Evolutionary conservation across 805 yeast genomes (phyloP).

Genomic region (Starmerella potacharoeniae): DNA sequence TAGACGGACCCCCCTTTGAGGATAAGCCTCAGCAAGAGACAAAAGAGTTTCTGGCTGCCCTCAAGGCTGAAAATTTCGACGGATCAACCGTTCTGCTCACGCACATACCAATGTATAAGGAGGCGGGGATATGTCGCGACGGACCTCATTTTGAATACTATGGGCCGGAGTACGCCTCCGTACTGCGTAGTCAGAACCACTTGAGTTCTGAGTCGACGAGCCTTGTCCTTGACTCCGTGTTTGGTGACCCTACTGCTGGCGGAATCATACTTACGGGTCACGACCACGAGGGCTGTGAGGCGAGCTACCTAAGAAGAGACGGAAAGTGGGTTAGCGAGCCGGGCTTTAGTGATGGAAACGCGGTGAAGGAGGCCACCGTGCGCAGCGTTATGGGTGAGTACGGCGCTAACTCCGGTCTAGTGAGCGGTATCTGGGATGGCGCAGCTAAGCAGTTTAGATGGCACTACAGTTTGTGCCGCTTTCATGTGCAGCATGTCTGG

Average conservation of each 20-base stretch:
- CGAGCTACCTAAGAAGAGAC: constrained; percentile 35
- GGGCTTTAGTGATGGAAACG: constrained; percentile 9
- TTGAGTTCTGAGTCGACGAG: constrained; percentile 55
- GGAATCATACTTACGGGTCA: constrained; percentile 89
- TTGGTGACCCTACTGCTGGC: constrained; percentile 36
- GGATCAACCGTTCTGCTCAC: constrained; percentile 79
- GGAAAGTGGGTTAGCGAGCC: constrained; percentile 20
- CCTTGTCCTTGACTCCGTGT: constrained; percentile 57
- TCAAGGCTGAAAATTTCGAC: constrained; percentile 39
- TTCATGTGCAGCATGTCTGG: constrained; percentile 85
- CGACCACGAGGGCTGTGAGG: constrained; percentile 89
- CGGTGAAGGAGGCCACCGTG: constrained; percentile 57
- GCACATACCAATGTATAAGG: constrained; percentile 82
- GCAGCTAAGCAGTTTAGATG: constrained; percentile 46
- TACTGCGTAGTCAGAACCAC: constrained; percentile 77
- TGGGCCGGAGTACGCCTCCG: constrained; percentile 44
- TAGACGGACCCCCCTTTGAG: constrained; percentile 86
- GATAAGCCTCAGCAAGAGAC: constrained; percentile 55
- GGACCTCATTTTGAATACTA: constrained; percentile 65
- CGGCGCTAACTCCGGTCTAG: constrained; percentile 76
- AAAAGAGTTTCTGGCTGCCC: constrained; percentile 58
- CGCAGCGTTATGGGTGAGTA: constrained; percentile 94
- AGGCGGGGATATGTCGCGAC: constrained; percentile 72
- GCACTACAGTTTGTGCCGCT: constrained; percentile 63
- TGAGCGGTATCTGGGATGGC: constrained; percentile 58